Base-by-base conservation (phyloP, 805 yeast species). In the Starmerella bombicola region DNA sequence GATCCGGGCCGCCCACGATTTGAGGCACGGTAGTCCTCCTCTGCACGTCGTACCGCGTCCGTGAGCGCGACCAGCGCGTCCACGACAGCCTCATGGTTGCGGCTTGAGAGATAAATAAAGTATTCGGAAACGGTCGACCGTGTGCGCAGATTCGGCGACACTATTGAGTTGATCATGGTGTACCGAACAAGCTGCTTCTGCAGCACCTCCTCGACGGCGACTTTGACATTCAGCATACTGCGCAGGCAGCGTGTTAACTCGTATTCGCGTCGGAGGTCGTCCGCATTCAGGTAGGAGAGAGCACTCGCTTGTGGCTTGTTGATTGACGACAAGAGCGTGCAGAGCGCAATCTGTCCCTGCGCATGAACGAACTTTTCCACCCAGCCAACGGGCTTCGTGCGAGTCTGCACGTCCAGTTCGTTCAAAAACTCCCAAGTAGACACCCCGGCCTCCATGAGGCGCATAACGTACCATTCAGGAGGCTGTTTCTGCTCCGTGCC, bases 321-420 rank as follows among this genome's bases (percentile, higher is more conserved):
- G 40, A 76, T 65, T 35, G 74, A 76, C 42, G 71, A 73, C 33
- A 91, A 63, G 28, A 74, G 75, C 13, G 76, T 73, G 6, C 83
- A 74, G 38, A 91, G 67, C 0, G 84, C 80, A 7, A 78, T 70
- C 44, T 80, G 84, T 8, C 97, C 97, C 57, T 83, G 93, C 33
- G 73, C 69, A 25, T 33, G 19, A n/a, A 84, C 67, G 53, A 91
- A 91, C 18, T 66, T 68, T 36, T 73, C 68, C 0, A 83, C 91
- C 96, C 97, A 88, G 28, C 66, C 71, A 18, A 76, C 65, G 19
- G 86, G 85, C 56, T 88, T 97, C 0, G 97, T 84, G 48, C 97
- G 74, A 32, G 88, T 66, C 35, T 94, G 83, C 5, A 91, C 95
- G 80, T 91, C 83, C 38, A 91, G 68, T 50, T 81, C 81, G 30